These are phyloP conservation scores for Eutrema yunnanense DNA, from an alignment of 345 rosid species.

Conservation along the genomic window DNA sequence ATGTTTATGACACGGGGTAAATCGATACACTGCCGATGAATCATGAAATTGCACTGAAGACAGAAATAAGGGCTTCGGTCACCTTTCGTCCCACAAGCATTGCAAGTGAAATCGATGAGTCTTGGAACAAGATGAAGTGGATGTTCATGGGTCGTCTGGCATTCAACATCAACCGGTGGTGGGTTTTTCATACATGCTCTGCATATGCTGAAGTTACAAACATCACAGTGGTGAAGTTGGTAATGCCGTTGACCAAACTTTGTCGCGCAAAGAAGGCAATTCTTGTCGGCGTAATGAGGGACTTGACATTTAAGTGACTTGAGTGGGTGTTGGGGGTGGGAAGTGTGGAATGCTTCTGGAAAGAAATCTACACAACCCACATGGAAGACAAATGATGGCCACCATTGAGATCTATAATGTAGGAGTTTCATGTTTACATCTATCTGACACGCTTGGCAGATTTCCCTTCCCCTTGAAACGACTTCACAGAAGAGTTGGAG, in stretches of 20 bases:
- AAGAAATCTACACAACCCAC: not conserved
- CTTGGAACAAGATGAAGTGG: constrained; percentile 2
- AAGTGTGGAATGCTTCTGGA: constrained; percentile 4
- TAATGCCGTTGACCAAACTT: rapidly evolving
- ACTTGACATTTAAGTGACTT: not conserved
- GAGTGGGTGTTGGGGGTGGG: constrained; percentile 7
- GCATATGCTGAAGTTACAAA: constrained; percentile 8
- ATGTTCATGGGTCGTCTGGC: not conserved
- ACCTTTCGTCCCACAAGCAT: constrained; percentile 4
- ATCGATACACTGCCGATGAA: not conserved
- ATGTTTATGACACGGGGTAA: constrained; percentile 1
- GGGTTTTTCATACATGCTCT: not conserved
- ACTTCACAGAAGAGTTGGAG: not conserved
- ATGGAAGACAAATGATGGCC: not conserved
- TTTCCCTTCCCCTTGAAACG: too few species aligned
- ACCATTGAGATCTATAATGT: not conserved
- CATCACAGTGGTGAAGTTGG: not conserved
- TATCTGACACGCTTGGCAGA: not conserved
- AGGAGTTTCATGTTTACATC: too few species aligned
- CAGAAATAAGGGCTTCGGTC: not conserved
- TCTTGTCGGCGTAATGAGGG: not conserved
- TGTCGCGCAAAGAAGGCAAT: not conserved
- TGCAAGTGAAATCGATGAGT: not conserved
- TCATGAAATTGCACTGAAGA: not conserved
- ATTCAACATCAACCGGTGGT: not conserved